Percentiles rank a stretch among this genome's conserved stretches.
phyloP scores from a whole-genome alignment of 2,329 filamentous ascomycete species.

The Cladorrhinum sp. region DNA sequence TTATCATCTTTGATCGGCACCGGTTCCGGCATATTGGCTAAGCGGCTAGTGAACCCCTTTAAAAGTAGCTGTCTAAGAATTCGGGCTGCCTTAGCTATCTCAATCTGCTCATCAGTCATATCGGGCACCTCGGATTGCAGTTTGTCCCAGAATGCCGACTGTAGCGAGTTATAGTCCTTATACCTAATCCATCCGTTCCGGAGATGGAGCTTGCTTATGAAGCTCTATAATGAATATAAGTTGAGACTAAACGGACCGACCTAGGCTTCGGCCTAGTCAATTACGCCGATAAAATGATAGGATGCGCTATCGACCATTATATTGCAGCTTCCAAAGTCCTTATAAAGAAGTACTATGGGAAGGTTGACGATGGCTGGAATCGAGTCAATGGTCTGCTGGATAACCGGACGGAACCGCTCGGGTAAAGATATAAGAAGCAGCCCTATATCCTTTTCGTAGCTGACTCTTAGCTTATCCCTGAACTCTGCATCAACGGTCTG shows the following conservation, averaged over 20 bases:
- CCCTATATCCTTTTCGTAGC: conserved; percentile 33
- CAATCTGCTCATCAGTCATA: conserved; percentile 27
- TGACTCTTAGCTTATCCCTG: conserved; percentile 25
- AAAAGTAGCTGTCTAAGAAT: conserved; percentile 35
- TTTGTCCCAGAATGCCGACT: conserved; percentile 34
- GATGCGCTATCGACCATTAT: conserved; percentile 38
- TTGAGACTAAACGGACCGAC: conserved; percentile 41
- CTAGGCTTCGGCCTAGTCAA: conserved; percentile 42
- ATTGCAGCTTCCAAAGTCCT: conserved; percentile 38
- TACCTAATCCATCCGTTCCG: conserved; percentile 34
- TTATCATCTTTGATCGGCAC: conserved; percentile 34
- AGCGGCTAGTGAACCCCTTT: conserved; percentile 38
- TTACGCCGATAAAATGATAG: conserved; percentile 38
- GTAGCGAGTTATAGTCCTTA: conserved; percentile 32
- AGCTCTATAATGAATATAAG: conserved; percentile 34
- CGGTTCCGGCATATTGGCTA: conserved; percentile 35
- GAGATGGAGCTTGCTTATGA: conserved; percentile 37
- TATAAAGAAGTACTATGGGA: conserved; percentile 39
- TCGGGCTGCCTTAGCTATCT: conserved; percentile 33
- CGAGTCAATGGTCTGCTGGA: conserved; percentile 32
- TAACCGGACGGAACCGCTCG: conserved; percentile 33
- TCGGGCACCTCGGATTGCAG: conserved; percentile 32
- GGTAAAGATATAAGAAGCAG: conserved; percentile 35
- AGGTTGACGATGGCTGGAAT: conserved; percentile 34
- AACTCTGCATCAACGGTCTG: conserved; percentile 31